Conservation (phyloP, 345 rosid genomes). For the Odontarrhena argentea region DNA sequence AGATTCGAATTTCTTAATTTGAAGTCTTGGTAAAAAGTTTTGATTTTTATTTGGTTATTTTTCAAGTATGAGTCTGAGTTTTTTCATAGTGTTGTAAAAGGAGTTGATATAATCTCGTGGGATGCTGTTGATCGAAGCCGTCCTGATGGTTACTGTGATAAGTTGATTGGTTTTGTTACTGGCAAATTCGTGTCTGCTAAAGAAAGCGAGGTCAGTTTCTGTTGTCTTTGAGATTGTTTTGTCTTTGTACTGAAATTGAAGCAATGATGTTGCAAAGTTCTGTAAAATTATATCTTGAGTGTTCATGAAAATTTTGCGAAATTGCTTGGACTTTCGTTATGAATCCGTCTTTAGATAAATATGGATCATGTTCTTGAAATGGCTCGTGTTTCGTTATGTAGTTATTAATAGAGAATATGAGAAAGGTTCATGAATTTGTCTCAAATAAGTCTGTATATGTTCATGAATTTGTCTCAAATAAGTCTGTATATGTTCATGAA, state of each 20-base stretch:
- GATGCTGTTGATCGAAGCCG: constrained; percentile 84
- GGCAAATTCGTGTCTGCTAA: constrained; percentile 67
- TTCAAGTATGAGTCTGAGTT: constrained; percentile 82
- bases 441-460: too few relatives aligned
- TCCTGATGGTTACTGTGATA: constrained; percentile 60
- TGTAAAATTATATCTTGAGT: neutral
- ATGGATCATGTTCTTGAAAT: too few relatives aligned
- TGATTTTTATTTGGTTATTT: constrained; percentile 15
- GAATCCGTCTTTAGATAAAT: too few relatives aligned
- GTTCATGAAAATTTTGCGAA: too few relatives aligned
- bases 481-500: too few relatives aligned
- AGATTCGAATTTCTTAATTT: neutral
- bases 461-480: too few relatives aligned
- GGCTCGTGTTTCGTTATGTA: too few relatives aligned
- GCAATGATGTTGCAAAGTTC: neutral
- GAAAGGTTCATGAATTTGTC: too few relatives aligned
- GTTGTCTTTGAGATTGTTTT: neutral
- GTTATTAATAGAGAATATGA: too few relatives aligned
- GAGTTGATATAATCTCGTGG: constrained; percentile 74
- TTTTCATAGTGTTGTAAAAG: constrained; percentile 75
- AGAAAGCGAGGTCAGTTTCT: constrained; percentile 75
- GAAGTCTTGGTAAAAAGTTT: neutral
- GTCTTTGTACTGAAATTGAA: neutral
- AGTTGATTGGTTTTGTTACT: constrained; percentile 86
- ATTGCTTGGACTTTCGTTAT: too few relatives aligned